These are phyloP conservation scores for Pythium graminicola DNA, from an alignment of 352 stramenopile genomes.

Conservation along the genomic window DNA sequence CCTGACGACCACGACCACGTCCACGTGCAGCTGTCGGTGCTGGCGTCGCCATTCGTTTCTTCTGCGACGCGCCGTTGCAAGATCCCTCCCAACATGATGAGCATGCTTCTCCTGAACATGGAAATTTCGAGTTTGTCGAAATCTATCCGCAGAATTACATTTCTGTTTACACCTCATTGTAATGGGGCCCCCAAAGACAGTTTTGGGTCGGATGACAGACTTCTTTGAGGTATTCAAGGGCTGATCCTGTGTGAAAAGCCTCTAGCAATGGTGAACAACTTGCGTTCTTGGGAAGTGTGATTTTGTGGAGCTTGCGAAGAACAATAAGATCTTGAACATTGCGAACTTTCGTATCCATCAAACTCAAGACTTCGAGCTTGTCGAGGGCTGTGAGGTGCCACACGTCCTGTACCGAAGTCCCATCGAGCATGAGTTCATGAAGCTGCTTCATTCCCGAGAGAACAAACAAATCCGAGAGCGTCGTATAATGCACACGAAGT, in stretches of 20 bases:
- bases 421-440: slow-evolving; percentile 13
- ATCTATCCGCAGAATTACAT: slow-evolving; percentile 10
- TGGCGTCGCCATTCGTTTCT: background rate
- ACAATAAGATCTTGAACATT: slow-evolving; percentile 6
- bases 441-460: slow-evolving; percentile 18
- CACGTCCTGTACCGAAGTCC: slow-evolving; percentile 12
- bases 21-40: background rate
- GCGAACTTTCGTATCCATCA: slow-evolving; percentile 17
- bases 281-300: slow-evolving; percentile 21
- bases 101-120: no score
- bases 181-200: slow-evolving; percentile 21
- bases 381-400: slow-evolving; percentile 16
- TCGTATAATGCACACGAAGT: slow-evolving; percentile 13
- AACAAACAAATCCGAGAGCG: slow-evolving; percentile 16
- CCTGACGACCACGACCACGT: background rate
- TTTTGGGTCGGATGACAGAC: slow-evolving; percentile 20
- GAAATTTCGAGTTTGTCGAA: no score
- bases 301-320: slow-evolving; percentile 7
- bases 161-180: background rate
- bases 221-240: slow-evolving; percentile 10
- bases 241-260: slow-evolving; percentile 16
- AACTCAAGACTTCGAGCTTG: slow-evolving; percentile 5
- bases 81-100: no score
- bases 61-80: background rate
- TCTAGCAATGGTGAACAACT: slow-evolving; percentile 14